Conservation (phyloP, 495 filamentous ascomycete genomes). For the Penicillium dipodomyicola region DNA sequence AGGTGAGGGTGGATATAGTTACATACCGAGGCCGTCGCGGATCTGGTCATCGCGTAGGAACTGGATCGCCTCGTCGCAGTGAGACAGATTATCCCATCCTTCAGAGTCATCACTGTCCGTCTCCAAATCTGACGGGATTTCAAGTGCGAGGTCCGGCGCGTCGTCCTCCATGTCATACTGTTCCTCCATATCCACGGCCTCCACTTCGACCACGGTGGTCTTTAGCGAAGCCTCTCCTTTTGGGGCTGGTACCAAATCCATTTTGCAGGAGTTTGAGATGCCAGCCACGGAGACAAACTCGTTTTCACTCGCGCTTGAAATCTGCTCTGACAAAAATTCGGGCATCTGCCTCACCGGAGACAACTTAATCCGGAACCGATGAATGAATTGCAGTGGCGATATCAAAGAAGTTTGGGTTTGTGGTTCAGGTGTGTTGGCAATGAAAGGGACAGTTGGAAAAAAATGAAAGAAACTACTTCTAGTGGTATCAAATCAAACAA, state of each 20-base stretch:
- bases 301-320: conserved; percentile 34
- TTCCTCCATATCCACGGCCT: conserved; percentile 38
- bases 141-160: conserved; percentile 30
- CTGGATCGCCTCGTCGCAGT: conserved; percentile 67
- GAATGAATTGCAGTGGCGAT: conserved; percentile 12
- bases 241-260: conserved; percentile 46
- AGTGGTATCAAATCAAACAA: conserved; percentile 36
- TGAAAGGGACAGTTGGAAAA: conserved; percentile 10
- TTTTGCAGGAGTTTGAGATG: conserved; percentile 36
- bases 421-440: conserved; percentile 20
- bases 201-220: conserved; percentile 46
- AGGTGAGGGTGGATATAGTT: conserved; percentile 15
- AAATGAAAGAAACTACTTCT: conserved; percentile 14
- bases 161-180: conserved; percentile 14
- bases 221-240: conserved; percentile 41
- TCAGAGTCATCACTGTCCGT: conserved; percentile 63
- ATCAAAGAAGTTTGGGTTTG: conserved; percentile 6
- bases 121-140: conserved; percentile 45
- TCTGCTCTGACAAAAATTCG: conserved; percentile 32
- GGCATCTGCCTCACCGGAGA: conserved; percentile 31
- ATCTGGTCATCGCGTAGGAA: conserved; percentile 60
- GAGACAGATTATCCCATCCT: conserved; percentile 64
- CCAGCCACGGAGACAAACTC: conserved; percentile 33
- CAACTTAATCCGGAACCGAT: conserved; percentile 38
- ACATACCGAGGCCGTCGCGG: conserved; percentile 51